These are phyloP conservation scores for Schizochytrium sp. DNA, from an alignment of 108 stramenopile species.

Conservation along the genomic window DNA sequence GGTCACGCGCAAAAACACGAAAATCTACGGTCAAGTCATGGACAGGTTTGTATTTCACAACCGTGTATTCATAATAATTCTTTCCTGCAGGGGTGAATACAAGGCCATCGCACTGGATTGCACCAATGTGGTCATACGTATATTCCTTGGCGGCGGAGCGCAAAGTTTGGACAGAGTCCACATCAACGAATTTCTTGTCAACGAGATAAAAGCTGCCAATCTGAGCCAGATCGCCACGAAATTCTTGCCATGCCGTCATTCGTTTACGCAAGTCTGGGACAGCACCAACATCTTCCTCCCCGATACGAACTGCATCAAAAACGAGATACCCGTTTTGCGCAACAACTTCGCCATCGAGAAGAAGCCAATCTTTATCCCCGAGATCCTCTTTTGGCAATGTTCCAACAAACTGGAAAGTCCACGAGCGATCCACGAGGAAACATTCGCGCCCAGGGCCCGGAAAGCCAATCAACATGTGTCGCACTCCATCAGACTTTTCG, in stretches of 20 bases:
- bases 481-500: conserved; percentile 63
- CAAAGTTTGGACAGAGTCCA: neutral
- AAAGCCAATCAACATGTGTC: conserved; percentile 14
- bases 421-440: conserved; percentile 56
- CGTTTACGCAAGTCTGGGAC: conserved; percentile 10
- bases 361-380: neutral
- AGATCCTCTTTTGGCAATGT: neutral
- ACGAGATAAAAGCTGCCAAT: neutral
- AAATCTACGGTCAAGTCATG: conserved; percentile 52
- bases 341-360: conserved; percentile 58
- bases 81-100: conserved; percentile 37
- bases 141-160: neutral
- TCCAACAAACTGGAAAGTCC: neutral
- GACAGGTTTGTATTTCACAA: conserved; percentile 61
- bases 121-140: conserved; percentile 14
- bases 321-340: conserved; percentile 20
- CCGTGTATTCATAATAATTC: conserved; percentile 54
- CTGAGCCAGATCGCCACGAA: neutral
- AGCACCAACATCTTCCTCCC: conserved; percentile 59
- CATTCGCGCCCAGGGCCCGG: neutral
- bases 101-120: conserved; percentile 44
- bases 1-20: neutral
- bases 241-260: conserved; percentile 4
- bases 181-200: neutral
- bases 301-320: conserved; percentile 59